Evolutionary conservation across 768 basidiomycete genomes (phyloP).

Genomic region (Dacryopinax primogenitus): DNA sequence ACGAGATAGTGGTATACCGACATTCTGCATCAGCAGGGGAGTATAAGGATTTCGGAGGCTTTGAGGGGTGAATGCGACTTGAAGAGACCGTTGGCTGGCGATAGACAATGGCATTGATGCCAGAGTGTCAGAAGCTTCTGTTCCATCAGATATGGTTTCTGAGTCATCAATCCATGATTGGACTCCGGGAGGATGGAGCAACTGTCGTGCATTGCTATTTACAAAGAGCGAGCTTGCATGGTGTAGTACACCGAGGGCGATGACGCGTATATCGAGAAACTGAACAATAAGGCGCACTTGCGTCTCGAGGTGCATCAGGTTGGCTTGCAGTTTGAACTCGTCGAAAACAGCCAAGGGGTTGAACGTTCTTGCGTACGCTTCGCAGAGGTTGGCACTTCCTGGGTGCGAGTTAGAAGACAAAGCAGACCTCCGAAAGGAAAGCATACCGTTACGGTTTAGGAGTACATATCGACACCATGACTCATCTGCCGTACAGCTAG

Average conservation of each 20-base stretch:
- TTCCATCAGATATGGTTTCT: neutral
- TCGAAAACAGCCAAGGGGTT: constrained; percentile 56
- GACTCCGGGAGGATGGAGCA: constrained; percentile 53
- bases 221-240: constrained; percentile 41
- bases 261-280: constrained; percentile 55
- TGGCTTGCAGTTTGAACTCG: constrained; percentile 60
- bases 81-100: neutral
- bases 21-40: neutral
- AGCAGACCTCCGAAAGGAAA: neutral
- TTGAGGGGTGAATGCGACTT: neutral
- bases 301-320: constrained; percentile 54
- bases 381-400: constrained; percentile 50
- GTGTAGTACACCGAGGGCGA: constrained; percentile 55
- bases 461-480: constrained; percentile 73
- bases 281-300: constrained; percentile 56
- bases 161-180: neutral
- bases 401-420: neutral
- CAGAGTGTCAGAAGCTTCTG: neutral
- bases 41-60: neutral
- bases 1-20: neutral
- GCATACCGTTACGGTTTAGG: constrained; percentile 52
- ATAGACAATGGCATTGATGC: neutral
- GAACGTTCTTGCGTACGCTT: constrained; percentile 53
- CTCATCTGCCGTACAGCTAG: constrained; percentile 65
- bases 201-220: constrained; percentile 54